These are phyloP conservation scores for Ilex asprella DNA, from an alignment of 257 asterid genomes.

Conservation along the genomic window DNA sequence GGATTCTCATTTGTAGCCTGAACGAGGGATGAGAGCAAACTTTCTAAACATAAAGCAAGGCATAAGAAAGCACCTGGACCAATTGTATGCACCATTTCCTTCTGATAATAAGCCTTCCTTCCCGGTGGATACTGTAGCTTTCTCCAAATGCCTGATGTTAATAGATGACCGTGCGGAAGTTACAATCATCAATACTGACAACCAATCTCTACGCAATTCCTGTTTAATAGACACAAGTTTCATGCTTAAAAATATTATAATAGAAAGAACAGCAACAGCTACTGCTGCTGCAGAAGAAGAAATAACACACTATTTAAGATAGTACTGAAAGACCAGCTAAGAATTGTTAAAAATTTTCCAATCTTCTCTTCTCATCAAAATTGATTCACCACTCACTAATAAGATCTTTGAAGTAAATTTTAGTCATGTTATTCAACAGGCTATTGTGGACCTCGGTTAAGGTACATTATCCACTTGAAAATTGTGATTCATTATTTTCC, in stretches of 20 bases:
- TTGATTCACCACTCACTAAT: too few species aligned
- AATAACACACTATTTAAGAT: too few species aligned
- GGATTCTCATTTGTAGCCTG: too few species aligned
- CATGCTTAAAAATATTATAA: background rate
- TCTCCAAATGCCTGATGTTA: slow-evolving; percentile 92
- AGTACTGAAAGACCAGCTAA: too few species aligned
- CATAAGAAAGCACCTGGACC: slow-evolving; percentile 73
- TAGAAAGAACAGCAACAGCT: background rate
- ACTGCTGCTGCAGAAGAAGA: background rate
- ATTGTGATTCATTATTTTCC: too few species aligned
- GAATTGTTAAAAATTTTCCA: too few species aligned
- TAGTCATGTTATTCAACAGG: too few species aligned
- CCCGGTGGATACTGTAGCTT: slow-evolving; percentile 97
- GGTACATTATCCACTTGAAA: too few species aligned
- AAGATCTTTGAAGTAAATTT: too few species aligned
- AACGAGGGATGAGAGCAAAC: too few species aligned
- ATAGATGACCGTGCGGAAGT: slow-evolving; percentile 98
- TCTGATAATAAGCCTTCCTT: slow-evolving; percentile 94
- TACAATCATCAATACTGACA: slow-evolving; percentile 85
- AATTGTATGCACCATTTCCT: slow-evolving; percentile 95
- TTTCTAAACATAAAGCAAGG: background rate
- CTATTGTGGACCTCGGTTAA: too few species aligned
- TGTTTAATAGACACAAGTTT: slow-evolving; percentile 26
- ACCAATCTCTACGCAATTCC: slow-evolving; percentile 94
- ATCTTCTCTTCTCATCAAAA: too few species aligned